Base-by-base conservation (phyloP, 345 rosid species). In the Geranium rotundifolium region DNA sequence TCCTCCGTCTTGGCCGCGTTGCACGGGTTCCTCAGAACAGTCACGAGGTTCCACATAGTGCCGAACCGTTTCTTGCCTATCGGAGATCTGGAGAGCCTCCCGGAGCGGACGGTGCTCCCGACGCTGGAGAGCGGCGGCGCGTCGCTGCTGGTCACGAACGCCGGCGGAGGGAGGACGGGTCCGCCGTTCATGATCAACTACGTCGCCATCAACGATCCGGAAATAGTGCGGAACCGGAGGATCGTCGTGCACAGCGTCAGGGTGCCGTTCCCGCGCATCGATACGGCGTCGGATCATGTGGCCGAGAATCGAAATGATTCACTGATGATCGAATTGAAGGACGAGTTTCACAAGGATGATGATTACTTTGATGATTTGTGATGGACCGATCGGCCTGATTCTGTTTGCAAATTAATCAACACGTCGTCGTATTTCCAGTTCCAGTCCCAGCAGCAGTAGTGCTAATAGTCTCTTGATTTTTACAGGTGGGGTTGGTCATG, bases 221-320 rank as follows among this genome's bases (percentile, higher is more conserved):
- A 81, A 16, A 72, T 81, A 62, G 75, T 82, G 29, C 69, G 72
- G 6, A 85, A 85, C 63, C 57, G 73, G 72, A 81, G 77, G 73
- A 72, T 85, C 18, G 78, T 79, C 10, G 82, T 77, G 59, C 91
- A 85, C 71, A 63, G 79, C 31, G 34, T 81, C 27, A 76, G 72
- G 80, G 55, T 81, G 71, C 84, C 88, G 19, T 85, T 85, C 59
- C 81, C 84, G 17, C 78, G 71, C 62, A 56, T 81, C 49, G 75
- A 76, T 65, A 69, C 75, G 0, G 55, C 60, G 30, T 58, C 77
- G 55, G 27, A 23, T 23, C 64, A 63, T 8, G 41, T 34, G 41
- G 41, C 6, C 41, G 41, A 34, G 41, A 34, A 34, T 8, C 7
- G 41, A 8, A 34, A 34, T 34, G 6, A 4, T 34, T 23, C 27